Base-by-base conservation (phyloP, 2,329 filamentous ascomycete genomes). In the Sporothrix protearum region DNA sequence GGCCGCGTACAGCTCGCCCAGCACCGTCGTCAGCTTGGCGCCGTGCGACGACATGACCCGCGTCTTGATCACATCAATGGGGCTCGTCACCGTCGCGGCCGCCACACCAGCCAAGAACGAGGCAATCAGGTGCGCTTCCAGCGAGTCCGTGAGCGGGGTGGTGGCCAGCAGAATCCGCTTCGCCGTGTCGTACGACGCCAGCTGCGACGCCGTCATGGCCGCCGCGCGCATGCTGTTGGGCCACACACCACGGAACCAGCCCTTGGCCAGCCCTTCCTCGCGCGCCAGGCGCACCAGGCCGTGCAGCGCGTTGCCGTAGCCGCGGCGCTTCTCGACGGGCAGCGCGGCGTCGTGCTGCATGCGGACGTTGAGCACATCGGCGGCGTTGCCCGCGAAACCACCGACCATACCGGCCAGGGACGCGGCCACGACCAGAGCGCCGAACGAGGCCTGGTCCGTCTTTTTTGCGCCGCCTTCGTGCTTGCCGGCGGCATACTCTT, bases 291-390 rank as follows among this genome's bases (percentile, higher is more conserved):
- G 89, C 33, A 92, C 82, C 77, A 98, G 85, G 36, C 96, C 96
- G 79, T 98, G 91, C 64, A 97, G 80, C 2, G 94, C 96, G 80
- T 98, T 88, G 74, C 89, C 91, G 83, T 99, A 99, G 81, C 97
- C 96, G 71, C 95, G 88, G 64, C 93, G 89, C 78, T 96, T 84
- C 5, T 86, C 86, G 0, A 82, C 77, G 0, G 94, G 92, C 0
- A 97, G 88, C 0, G 93, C 89, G 2, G 92, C 90, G 78, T 91
- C 96, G 82, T 97, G 93, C 83, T 99, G 96, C 96, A 99, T 99
- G 75, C 96, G 93, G 67, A 99, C 96, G 81, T 99, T 99, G 78
- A 97, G 86, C 45, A 99, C 94, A 80, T 99, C 96, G 75, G 94
- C 95, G 2, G 94, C 94, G 82, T 98, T 99, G 75, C 96, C 96